Evolutionary conservation across 2,329 filamentous ascomycete genomes (phyloP).

Genomic region (Podosphaera xanthii): DNA sequence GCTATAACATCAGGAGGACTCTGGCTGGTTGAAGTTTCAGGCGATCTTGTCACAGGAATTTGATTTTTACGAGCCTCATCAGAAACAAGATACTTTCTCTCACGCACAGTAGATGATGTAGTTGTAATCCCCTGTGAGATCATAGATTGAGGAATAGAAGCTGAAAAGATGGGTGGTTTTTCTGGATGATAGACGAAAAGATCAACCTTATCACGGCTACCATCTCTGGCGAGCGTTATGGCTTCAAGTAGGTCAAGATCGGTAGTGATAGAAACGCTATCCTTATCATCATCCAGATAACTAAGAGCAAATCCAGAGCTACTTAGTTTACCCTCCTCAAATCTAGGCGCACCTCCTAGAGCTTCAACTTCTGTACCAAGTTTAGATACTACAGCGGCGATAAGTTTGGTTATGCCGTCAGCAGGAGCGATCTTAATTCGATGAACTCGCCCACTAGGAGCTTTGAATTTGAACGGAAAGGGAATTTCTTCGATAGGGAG

Average conservation of each 20-base stretch:
- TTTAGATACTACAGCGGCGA: conserved; percentile 58
- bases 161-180: conserved; percentile 53
- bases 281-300: conserved; percentile 91
- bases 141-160: conserved; percentile 31
- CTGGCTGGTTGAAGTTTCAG: conserved; percentile 16
- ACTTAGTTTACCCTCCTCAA: conserved; percentile 58
- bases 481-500: conserved; percentile 44
- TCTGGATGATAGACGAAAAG: conserved; percentile 88
- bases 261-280: conserved; percentile 89
- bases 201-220: conserved; percentile 76
- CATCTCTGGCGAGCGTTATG: conserved; percentile 57
- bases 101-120: conserved; percentile 27
- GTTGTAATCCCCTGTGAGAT: conserved; percentile 29
- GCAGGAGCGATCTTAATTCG: conserved; percentile 65
- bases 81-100: conserved; percentile 22
- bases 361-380: conserved; percentile 62
- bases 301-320: conserved; percentile 71
- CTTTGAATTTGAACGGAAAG: conserved; percentile 98
- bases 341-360: conserved; percentile 58
- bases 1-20: conserved; percentile 48
- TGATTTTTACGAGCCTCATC: conserved; percentile 27
- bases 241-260: conserved; percentile 84
- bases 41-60: conserved; percentile 21
- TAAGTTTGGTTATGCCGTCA: conserved; percentile 58
- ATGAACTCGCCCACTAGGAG: conserved; percentile 82